Evolutionary conservation across 306 rosid genomes (phyloP), one percentile per base, ranked within the genome.

Genomic region (Oemleria cerasiformis): DNA sequence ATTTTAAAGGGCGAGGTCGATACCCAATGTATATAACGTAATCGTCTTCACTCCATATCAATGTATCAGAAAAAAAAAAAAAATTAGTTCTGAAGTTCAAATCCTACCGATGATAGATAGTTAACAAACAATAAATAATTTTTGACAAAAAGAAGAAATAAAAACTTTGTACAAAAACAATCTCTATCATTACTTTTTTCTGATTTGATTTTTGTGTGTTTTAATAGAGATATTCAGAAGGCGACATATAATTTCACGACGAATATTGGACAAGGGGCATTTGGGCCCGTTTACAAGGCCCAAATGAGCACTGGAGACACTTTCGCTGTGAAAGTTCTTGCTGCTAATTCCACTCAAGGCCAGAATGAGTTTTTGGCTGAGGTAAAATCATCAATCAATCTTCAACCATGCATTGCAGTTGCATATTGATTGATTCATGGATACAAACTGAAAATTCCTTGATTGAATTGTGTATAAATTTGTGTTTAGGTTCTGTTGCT

Each of bases 281-380:
- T 70, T 55, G 74, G 65, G 4, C 74, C 54, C 2, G 64, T 70
- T 16, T 55, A 41, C 74, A 55, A 70, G 53, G 74, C 74, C 65
- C 65, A 70, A 41, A 70, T 41, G 74, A 14, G 54, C 54, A 14
- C 40, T 25, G 74, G 74, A 4, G 64, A 55, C 54, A 41, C 74
- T 42, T 55, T 40, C 41, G 74, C 74, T 17, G 65, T 70, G 2
- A 55, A 70, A 23, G 64, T 55, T 23, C 74, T 55, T 15, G 54
- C 65, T 70, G 38, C 54, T 14, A 25, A 55, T 55, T 70, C 64
- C 64, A 40, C 40, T 23, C 65, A 41, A 70, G 65, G 74, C 21
- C 74, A 9, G 23, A 60, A 42, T n/a, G 54, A 70, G 54, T 70
- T 70, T 41, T 41, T 70, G 13, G 64, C 30, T 41, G 74, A 54